Evolutionary conservation across 495 filamentous ascomycete genomes (phyloP).

Genomic region (Tuber magnatum): DNA sequence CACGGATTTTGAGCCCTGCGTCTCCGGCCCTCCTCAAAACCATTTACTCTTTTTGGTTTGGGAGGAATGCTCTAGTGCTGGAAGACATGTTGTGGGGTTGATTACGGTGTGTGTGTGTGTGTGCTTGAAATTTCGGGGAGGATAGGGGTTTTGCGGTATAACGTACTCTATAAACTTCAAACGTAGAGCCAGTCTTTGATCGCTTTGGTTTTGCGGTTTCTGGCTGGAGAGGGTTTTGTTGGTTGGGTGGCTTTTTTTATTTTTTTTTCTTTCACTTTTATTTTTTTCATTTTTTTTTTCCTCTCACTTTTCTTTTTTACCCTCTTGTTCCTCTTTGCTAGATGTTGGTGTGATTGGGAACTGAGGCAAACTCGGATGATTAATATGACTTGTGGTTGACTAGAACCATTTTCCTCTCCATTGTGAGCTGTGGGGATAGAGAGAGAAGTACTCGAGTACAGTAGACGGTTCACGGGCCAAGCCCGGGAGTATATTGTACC

Average conservation of each 20-base stretch:
- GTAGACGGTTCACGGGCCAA: not conserved
- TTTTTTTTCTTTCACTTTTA: not conserved
- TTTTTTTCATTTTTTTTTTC: too few relatives aligned
- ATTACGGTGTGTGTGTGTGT: not conserved
- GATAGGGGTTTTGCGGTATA: not conserved
- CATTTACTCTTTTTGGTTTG: constrained; percentile 9
- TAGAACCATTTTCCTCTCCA: not conserved
- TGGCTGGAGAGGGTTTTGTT: not conserved
- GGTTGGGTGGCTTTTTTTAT: not conserved
- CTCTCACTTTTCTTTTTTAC: too few relatives aligned
- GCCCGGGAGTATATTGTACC: not conserved
- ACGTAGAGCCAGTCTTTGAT: not conserved
- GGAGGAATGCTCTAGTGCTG: not conserved
- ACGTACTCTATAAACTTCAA: not conserved
- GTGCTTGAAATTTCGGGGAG: not conserved
- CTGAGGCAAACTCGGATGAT: not conserved
- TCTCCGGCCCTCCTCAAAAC: constrained; percentile 36
- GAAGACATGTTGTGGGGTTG: not conserved
- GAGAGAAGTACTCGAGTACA: not conserved
- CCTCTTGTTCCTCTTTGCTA: not conserved
- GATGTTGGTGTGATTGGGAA: not conserved
- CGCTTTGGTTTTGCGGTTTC: not conserved
- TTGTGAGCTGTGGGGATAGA: not conserved
- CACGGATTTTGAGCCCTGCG: constrained; percentile 64
- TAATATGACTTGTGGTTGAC: not conserved